Evolutionary conservation across 225 moss, liverwort and hornwort genomes (phyloP).

Genomic region (Bryoerythrophyllum caledonicum): DNA sequence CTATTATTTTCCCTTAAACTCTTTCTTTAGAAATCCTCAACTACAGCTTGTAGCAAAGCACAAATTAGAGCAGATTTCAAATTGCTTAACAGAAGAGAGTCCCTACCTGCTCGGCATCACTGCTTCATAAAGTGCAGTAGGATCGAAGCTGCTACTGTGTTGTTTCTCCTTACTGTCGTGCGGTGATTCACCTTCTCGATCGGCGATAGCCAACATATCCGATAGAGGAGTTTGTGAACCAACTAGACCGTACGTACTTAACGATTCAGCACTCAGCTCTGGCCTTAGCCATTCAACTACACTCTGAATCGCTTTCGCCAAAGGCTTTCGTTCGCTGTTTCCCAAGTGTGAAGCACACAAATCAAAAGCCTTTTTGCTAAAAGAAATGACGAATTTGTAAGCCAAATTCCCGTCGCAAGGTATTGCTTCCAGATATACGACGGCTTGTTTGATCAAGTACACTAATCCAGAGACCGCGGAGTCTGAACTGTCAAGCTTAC

Average conservation of each 20-base stretch:
- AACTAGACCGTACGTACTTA: slow-evolving; percentile 40
- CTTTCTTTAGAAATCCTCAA: slow-evolving; percentile 15
- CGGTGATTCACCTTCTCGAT: slow-evolving; percentile 37
- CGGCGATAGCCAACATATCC: slow-evolving; percentile 31
- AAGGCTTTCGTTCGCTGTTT: slow-evolving; percentile 32
- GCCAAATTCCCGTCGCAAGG: slow-evolving; percentile 39
- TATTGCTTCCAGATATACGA: slow-evolving; percentile 48
- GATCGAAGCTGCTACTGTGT: slow-evolving; percentile 61
- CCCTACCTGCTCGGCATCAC: slow-evolving; percentile 65
- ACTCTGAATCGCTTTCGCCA: slow-evolving; percentile 68
- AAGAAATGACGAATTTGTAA: slow-evolving; percentile 54
- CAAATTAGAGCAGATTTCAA: slow-evolving; percentile 7
- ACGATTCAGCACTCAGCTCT: slow-evolving; percentile 65
- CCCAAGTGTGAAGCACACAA: slow-evolving; percentile 43
- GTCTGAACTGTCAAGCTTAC: slow-evolving; percentile 76
- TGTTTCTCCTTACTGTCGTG: slow-evolving; percentile 32
- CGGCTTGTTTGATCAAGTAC: slow-evolving; percentile 62
- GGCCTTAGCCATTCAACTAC: slow-evolving; percentile 85
- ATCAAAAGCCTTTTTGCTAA: slow-evolving; percentile 59
- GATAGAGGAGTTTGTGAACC: slow-evolving; percentile 35
- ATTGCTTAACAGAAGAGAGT: slow-evolving; percentile 14
- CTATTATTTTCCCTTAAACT: not conserved
- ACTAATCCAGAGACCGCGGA: slow-evolving; percentile 66
- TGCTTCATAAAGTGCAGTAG: slow-evolving; percentile 79
- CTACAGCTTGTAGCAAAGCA: slow-evolving; percentile 19